A percentile compares a stretch with the other conserved stretches of the same genome.
Conservation (phyloP, 306 rosid species). For the Trichosanthes truncata region DNA sequence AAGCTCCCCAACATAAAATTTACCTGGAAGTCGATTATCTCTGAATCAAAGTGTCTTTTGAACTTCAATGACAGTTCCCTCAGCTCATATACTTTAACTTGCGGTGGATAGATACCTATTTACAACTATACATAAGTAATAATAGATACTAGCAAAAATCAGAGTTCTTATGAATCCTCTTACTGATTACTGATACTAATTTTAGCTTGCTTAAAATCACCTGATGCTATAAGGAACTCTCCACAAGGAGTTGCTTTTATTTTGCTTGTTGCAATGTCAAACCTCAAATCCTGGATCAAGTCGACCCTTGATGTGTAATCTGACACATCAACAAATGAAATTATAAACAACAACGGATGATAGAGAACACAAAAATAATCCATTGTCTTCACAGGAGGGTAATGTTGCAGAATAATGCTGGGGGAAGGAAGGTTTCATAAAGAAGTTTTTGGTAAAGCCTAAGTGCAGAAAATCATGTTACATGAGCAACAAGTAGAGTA, state of each 20-base stretch:
- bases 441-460: not conserved
- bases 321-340: conserved; percentile 15
- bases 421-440: not conserved
- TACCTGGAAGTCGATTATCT: conserved; percentile 91
- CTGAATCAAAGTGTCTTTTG: conserved; percentile 85
- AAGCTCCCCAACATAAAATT: not conserved
- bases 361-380: not conserved
- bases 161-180: not conserved
- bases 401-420: not conserved
- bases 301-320: conserved; percentile 64
- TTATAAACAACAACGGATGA: not conserved
- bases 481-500: not conserved
- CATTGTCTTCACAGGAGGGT: not conserved
- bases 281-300: conserved; percentile 65
- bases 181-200: not conserved
- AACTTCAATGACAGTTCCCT: conserved; percentile 78
- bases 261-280: conserved; percentile 72
- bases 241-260: conserved; percentile 84
- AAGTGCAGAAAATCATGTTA: not conserved
- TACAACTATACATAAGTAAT: conserved; percentile 10
- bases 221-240: conserved; percentile 76
- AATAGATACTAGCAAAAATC: not conserved
- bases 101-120: conserved; percentile 90
- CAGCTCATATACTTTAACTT: conserved; percentile 78
- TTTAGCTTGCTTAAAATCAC: conserved; percentile 22